Conservation (phyloP, 768 basidiomycete species). For the Ramaria sp. region DNA sequence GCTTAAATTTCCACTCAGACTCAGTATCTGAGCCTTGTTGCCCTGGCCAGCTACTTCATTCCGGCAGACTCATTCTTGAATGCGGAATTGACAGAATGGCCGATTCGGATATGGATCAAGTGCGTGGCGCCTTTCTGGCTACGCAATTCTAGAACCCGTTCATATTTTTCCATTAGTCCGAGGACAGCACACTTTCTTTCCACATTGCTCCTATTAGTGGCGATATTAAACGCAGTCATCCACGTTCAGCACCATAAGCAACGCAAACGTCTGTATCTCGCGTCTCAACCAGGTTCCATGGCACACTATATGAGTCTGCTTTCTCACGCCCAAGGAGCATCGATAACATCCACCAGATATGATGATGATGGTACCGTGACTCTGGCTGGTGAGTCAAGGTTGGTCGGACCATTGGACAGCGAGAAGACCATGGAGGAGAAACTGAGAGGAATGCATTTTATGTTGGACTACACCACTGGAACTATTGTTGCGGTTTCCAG, state of each 20-base stretch:
- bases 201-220: conserved; percentile 34
- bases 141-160: background rate
- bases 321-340: background rate
- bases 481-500: conserved; percentile 38
- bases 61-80: conserved; percentile 25
- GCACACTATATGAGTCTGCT: conserved; percentile 21
- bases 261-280: conserved; percentile 38
- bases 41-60: conserved; percentile 51
- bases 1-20: conserved; percentile 26
- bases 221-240: conserved; percentile 33
- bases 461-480: conserved; percentile 46
- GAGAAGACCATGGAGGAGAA: conserved; percentile 33
- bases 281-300: conserved; percentile 49
- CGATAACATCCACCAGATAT: too few species aligned
- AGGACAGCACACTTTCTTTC: conserved; percentile 44
- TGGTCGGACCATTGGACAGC: conserved; percentile 53
- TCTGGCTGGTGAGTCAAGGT: conserved; percentile 49
- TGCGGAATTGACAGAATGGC: conserved; percentile 29
- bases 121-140: conserved; percentile 22
- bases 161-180: conserved; percentile 30
- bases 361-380: conserved; percentile 33
- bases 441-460: conserved; percentile 39
- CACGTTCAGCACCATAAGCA: conserved; percentile 37
- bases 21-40: conserved; percentile 44
- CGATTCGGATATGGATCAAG: conserved; percentile 45